Conservation (phyloP, 768 basidiomycete genomes). For the Calocybe indica region DNA sequence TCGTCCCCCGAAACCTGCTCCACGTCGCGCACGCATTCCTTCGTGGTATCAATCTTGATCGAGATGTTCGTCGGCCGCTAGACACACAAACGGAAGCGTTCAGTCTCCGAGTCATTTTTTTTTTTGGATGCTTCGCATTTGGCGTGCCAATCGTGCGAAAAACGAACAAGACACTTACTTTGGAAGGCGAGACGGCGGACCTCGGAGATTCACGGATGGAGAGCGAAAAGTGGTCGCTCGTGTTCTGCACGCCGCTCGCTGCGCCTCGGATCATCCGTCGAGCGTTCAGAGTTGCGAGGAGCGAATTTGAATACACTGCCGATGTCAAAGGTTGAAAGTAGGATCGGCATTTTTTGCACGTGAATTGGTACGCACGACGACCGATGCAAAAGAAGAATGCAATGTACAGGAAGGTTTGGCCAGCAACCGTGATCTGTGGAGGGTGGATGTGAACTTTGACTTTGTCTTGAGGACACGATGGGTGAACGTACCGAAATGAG, state of each 20-base stretch:
- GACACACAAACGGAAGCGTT: background rate
- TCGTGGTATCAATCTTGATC: slow-evolving; percentile 51
- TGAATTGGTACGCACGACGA: slow-evolving; percentile 32
- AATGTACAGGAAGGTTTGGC: slow-evolving; percentile 48
- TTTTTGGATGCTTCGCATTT: too few species aligned
- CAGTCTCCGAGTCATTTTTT: background rate
- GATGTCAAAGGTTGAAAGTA: slow-evolving; percentile 2
- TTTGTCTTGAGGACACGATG: slow-evolving; percentile 1
- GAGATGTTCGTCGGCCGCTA: slow-evolving; percentile 36
- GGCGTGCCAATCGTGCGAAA: too few species aligned
- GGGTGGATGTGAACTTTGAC: background rate
- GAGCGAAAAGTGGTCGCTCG: slow-evolving; percentile 33
- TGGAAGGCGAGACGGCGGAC: slow-evolving; percentile 20
- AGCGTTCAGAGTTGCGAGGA: slow-evolving; percentile 56
- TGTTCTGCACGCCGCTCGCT: slow-evolving; percentile 31
- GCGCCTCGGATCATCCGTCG: slow-evolving; percentile 40
- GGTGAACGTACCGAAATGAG: slow-evolving; percentile 39
- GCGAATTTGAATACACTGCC: slow-evolving; percentile 53
- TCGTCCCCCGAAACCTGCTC: slow-evolving; percentile 23
- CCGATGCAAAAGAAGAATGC: slow-evolving; percentile 57
- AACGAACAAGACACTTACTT: slow-evolving; percentile 15
- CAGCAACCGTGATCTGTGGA: slow-evolving; percentile 39
- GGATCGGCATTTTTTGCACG: background rate
- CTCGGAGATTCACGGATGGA: slow-evolving; percentile 34
- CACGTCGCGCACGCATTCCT: slow-evolving; percentile 39